A percentile compares a stretch with the other conserved stretches of the same genome.
Conservation (phyloP, 257 asterid genomes). For the Solanum pinnatisectum region DNA sequence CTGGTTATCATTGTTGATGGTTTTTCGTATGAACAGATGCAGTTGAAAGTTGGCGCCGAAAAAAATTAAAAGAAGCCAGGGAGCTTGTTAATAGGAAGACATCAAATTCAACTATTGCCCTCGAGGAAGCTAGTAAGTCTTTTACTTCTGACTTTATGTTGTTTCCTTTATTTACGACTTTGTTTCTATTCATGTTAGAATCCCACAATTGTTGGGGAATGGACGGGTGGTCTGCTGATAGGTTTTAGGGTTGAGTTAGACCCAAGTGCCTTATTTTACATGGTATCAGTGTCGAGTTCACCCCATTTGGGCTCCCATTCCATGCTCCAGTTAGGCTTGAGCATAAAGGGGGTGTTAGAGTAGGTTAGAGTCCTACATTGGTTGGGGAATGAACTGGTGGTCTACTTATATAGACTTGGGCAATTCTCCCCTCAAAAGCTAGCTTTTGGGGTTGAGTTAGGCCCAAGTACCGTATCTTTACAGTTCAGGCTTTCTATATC, state of each 20-base stretch:
- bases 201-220: neutral
- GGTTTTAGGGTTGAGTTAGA: neutral
- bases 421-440: neutral
- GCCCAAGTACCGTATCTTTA: neutral
- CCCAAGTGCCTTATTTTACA: neutral
- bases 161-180: neutral
- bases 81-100: conserved; percentile 27
- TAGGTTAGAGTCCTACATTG: neutral
- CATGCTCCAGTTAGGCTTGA: neutral
- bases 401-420: neutral
- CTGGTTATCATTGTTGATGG: neutral
- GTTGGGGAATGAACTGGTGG: neutral
- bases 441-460: neutral
- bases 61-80: conserved; percentile 53
- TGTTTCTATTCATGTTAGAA: neutral
- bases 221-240: neutral
- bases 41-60: conserved; percentile 59
- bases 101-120: conserved; percentile 44
- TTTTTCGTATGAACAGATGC: conserved; percentile 35
- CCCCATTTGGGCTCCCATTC: neutral
- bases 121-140: conserved; percentile 59
- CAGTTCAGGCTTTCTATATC: neutral
- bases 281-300: neutral
- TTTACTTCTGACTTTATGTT: neutral
- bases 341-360: neutral